Conservation (phyloP, 169 alveolate species). For the Fabrea salina region DNA sequence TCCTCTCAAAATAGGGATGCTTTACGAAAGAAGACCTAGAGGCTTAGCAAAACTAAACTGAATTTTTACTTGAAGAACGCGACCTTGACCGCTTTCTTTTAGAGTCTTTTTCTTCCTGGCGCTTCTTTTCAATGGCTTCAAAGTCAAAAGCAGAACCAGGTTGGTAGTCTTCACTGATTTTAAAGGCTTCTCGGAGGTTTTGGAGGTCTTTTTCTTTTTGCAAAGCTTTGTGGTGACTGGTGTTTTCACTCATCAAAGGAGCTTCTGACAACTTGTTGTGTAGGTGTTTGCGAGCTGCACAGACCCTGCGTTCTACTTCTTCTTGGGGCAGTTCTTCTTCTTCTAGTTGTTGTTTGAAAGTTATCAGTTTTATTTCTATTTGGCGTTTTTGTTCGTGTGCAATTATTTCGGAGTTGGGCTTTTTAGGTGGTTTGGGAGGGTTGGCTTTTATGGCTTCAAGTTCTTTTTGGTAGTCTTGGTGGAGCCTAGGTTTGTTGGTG, state of each 20-base stretch:
- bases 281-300: conserved; percentile 44
- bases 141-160: conserved; percentile 79
- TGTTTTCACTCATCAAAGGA: conserved; percentile 31
- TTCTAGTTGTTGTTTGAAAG: conserved; percentile 40
- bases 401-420: conserved; percentile 67
- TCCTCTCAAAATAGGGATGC: no score
- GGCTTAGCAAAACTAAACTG: no score
- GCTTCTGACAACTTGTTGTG: conserved; percentile 18
- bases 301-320: conserved; percentile 49
- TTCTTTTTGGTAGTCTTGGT: conserved; percentile 53
- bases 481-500: conserved; percentile 34
- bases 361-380: conserved; percentile 57
- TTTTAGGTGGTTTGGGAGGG: conserved; percentile 69
- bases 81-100: no score
- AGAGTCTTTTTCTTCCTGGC: not conserved
- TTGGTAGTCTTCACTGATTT: conserved; percentile 58
- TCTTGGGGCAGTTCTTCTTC: conserved; percentile 28
- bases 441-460: conserved; percentile 65
- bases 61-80: no score
- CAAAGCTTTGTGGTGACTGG: conserved; percentile 48
- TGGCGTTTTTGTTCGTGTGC: conserved; percentile 73
- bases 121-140: conserved; percentile 51
- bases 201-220: conserved; percentile 60
- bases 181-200: conserved; percentile 58
- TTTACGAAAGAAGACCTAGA: no score